Base-by-base conservation (phyloP, 352 stramenopile species). In the Pythium rishiriense region DNA sequence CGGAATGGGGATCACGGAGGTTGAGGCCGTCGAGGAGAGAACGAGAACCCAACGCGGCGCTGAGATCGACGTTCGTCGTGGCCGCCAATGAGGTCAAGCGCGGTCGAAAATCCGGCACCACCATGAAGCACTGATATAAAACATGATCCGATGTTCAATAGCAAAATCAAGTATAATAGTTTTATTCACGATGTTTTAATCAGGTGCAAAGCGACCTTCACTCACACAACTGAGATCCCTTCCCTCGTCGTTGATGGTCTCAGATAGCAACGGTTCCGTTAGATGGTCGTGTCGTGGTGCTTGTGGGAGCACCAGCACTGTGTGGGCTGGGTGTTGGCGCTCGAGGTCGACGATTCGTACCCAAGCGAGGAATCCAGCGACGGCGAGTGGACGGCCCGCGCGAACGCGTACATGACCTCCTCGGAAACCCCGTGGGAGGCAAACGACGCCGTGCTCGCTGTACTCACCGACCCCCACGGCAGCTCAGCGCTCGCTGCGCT, bases 381-480 rank as follows among this genome's bases (percentile, higher is more conserved):
- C 12, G 21, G 31, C 4, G 29, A n/a, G 37, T 48, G 29, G 28
- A 68, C 42, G 29, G 61, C 61, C 9, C 61, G 61, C 14, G 61
- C 61, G 26, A 68, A 39, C 1, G 53, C 61, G 17, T 58, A 22
- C 49, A 62, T 54, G n/a, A 46, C 45, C 29, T 68, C 45, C 29
- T 68, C 53, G 39, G 41, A 58, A 31, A 68, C 62, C 43, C 35
- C 37, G 14, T 43, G 24, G 19, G 56, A 55, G 11, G 43, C 21
- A 4, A 29, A 29, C 24, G 52, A 46, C 8, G 58, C 24, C 2
- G 53, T 31, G 25, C 25, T 57, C n/a, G 48, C 19, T 1, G 28
- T 28, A 19, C 39, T 60, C 26, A 58, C n/a, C 12, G 46, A 58
- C 6, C 21, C 35, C 49, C 58, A 66, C 24, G 48, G 35, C 4